Conservation (phyloP, 2,329 filamentous ascomycete species). For the Apiospora rasikravindrae region DNA sequence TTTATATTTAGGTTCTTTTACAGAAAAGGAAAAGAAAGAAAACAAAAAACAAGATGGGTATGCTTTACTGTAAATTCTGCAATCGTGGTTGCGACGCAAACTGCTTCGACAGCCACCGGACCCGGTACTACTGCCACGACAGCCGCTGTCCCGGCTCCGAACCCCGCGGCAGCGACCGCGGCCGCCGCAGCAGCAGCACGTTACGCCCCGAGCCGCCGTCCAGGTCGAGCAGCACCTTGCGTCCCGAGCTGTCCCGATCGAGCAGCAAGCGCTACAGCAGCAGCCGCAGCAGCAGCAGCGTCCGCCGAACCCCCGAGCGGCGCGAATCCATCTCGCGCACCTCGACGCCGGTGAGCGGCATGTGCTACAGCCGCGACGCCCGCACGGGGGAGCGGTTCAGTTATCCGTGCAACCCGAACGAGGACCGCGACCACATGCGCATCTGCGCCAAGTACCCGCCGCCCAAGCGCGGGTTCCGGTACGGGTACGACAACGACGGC, state of each 20-base stretch:
- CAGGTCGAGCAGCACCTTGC: background rate
- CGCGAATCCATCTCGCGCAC: background rate
- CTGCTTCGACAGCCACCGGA: background rate
- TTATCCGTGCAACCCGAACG: background rate
- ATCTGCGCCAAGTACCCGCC: background rate
- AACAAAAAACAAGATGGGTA: background rate
- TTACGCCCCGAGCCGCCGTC: background rate
- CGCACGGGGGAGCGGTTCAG: background rate
- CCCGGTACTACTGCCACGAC: background rate
- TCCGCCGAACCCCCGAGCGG: background rate
- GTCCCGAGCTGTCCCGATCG: background rate
- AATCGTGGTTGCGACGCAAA: background rate
- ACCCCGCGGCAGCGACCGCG: background rate
- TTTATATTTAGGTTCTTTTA: background rate
- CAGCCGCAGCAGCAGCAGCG: background rate
- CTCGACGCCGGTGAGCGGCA: too few species aligned
- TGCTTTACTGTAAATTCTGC: background rate
- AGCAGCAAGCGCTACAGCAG: background rate
- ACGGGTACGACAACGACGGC: background rate
- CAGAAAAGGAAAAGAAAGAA: background rate
- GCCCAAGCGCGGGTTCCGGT: background rate
- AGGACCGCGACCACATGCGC: background rate
- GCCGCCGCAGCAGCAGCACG: background rate
- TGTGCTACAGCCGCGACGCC: too few species aligned
- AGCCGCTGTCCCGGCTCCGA: background rate